Evolutionary conservation across 179 eudicot species (phyloP).

Genomic region (Silene vulgaris): DNA sequence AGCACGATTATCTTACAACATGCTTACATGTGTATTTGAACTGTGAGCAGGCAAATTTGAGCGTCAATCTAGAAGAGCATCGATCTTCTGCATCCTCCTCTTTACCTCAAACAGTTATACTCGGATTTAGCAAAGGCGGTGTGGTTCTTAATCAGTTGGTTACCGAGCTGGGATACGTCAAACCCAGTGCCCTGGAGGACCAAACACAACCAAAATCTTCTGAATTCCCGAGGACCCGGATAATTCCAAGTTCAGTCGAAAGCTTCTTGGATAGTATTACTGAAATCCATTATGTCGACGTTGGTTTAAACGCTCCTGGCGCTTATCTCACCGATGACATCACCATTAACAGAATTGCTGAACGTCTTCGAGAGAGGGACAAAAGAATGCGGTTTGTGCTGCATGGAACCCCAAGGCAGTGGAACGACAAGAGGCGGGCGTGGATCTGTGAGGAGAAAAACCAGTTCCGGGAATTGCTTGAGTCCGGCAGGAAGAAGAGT

Average conservation of each 20-base stretch:
- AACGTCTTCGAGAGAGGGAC: conserved; percentile 29
- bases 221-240: conserved; percentile 18
- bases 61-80: conserved; percentile 28
- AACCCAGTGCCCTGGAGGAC: conserved; percentile 16
- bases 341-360: conserved; percentile 40
- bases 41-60: conserved; percentile 31
- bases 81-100: conserved; percentile 26
- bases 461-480: conserved; percentile 42
- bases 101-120: conserved; percentile 49
- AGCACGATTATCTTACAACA: too few species aligned
- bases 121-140: conserved; percentile 95
- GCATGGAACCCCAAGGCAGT: conserved; percentile 95
- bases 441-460: conserved; percentile 78
- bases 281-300: conserved; percentile 83
- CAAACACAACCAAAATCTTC: conserved; percentile 9
- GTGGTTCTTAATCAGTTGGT: conserved; percentile 71
- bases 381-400: conserved; percentile 45
- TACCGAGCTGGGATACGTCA: conserved; percentile 55
- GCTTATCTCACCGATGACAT: conserved; percentile 60
- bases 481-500: conserved; percentile 33
- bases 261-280: conserved; percentile 60
- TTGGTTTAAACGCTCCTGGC: conserved; percentile 69
- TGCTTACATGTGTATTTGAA: background rate
- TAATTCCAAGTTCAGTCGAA: conserved; percentile 58
- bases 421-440: conserved; percentile 57